phyloP scores from a whole-genome alignment of 805 yeast genomes.

The Candida patagonica region DNA sequence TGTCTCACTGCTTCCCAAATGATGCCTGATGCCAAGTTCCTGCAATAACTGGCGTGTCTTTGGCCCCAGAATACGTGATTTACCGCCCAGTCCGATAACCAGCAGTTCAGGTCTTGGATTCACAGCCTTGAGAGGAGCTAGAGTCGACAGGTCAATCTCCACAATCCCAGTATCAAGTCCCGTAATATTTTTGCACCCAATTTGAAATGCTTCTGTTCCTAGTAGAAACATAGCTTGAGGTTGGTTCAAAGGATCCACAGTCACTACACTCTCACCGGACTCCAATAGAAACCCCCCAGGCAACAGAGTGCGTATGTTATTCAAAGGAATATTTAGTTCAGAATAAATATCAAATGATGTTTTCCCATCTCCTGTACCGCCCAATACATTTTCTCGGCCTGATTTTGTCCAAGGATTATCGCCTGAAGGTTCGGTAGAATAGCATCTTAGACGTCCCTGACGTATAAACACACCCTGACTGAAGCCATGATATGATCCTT shows the following conservation, averaged over 20 bases:
- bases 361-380: slow-evolving; percentile 3
- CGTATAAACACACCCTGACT: too few relatives aligned
- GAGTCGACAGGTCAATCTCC: slow-evolving; percentile 37
- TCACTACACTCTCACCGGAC: slow-evolving; percentile 38
- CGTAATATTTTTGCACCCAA: slow-evolving; percentile 36
- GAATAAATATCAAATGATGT: slow-evolving; percentile 32
- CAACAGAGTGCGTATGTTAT: slow-evolving; percentile 43
- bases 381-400: slow-evolving; percentile 1
- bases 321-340: slow-evolving; percentile 36
- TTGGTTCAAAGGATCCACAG: slow-evolving; percentile 20
- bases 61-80: slow-evolving; percentile 55
- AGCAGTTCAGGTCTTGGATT: slow-evolving; percentile 74
- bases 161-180: slow-evolving; percentile 48
- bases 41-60: slow-evolving; percentile 40
- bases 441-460: too few relatives aligned
- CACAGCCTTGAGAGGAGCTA: slow-evolving; percentile 42
- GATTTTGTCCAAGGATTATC: slow-evolving; percentile 1
- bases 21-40: slow-evolving; percentile 58
- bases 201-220: slow-evolving; percentile 49
- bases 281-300: slow-evolving; percentile 52
- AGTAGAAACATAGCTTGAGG: slow-evolving; percentile 25
- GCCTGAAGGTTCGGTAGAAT: too few relatives aligned
- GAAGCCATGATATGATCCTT: too few relatives aligned
- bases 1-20: slow-evolving; percentile 52
- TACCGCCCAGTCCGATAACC: slow-evolving; percentile 61